Evolutionary conservation across 1,139 yeast genomes (phyloP).

Genomic region (Yamadazyma triangularis): DNA sequence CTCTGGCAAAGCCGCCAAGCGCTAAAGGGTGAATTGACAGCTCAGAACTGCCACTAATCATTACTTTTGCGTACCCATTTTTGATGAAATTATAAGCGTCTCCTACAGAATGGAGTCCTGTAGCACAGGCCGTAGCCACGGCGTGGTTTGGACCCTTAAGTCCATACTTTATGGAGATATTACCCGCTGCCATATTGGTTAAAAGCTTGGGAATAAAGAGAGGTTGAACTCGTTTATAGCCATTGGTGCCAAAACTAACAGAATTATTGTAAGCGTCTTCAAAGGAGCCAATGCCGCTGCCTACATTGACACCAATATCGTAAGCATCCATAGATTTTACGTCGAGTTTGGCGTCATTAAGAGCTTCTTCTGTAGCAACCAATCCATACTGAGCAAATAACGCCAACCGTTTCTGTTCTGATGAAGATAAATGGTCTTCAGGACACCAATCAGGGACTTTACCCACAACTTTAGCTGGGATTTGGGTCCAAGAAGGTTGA

Average conservation of each 20-base stretch:
- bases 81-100: conserved; percentile 82
- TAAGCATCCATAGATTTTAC: conserved; percentile 23
- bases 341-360: conserved; percentile 57
- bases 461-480: conserved; percentile 79
- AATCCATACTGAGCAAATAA: conserved; percentile 75
- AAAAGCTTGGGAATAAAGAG: conserved; percentile 78
- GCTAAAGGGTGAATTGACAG: conserved; percentile 84
- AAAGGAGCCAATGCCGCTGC: conserved; percentile 91
- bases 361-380: conserved; percentile 74
- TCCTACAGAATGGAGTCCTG: conserved; percentile 91
- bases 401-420: conserved; percentile 60
- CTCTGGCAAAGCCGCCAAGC: conserved; percentile 87
- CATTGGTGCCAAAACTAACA: conserved; percentile 42
- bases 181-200: conserved; percentile 94
- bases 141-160: conserved; percentile 84
- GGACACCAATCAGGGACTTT: conserved; percentile 59
- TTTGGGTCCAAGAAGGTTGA: conserved; percentile 47
- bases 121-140: conserved; percentile 94
- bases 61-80: conserved; percentile 77
- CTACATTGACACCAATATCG: conserved; percentile 71
- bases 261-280: conserved; percentile 68
- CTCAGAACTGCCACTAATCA: conserved; percentile 93
- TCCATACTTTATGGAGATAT: conserved; percentile 73
- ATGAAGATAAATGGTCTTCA: conserved; percentile 36
- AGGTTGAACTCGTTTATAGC: conserved; percentile 77